Conservation (phyloP, 139 green algal species). For the Pseudopediastrum boryanum region DNA sequence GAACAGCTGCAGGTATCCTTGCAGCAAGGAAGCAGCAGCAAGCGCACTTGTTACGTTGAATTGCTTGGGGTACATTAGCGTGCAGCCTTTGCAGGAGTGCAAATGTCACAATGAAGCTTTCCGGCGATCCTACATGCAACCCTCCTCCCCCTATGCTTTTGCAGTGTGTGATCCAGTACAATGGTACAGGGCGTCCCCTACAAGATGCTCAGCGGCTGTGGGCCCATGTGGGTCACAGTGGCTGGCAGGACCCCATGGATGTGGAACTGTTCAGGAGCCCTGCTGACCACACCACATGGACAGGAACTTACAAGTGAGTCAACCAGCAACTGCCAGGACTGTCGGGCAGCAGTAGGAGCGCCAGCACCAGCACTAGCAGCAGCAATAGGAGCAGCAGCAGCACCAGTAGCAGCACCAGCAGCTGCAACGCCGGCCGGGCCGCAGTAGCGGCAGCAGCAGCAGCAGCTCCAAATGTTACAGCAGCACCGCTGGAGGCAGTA, state of each 20-base stretch:
- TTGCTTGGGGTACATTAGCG: background rate
- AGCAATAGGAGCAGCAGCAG: background rate
- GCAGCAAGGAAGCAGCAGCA: background rate
- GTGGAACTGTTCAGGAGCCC: conserved; percentile 21
- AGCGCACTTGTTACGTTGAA: background rate
- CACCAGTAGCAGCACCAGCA: background rate
- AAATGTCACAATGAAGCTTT: background rate
- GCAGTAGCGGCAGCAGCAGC: too few species aligned
- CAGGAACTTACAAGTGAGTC: conserved; percentile 22
- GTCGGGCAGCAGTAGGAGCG: too few species aligned
- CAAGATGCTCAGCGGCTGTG: conserved; percentile 14
- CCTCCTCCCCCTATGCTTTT: background rate
- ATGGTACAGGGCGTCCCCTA: background rate
- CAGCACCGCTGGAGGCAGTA: too few species aligned
- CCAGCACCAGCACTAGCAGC: too few species aligned
- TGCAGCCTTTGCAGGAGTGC: background rate
- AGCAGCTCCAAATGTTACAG: too few species aligned
- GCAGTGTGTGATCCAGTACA: conserved; percentile 32
- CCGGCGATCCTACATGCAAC: background rate
- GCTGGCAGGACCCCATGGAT: conserved; percentile 26
- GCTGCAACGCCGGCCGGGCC: background rate
- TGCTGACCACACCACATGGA: conserved; percentile 9
- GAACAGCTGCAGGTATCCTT: background rate
- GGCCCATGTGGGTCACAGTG: conserved; percentile 32
- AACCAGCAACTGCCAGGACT: background rate